These are phyloP conservation scores for Boletus insuetus DNA, from an alignment of 768 basidiomycete genomes.

Conservation along the genomic window DNA sequence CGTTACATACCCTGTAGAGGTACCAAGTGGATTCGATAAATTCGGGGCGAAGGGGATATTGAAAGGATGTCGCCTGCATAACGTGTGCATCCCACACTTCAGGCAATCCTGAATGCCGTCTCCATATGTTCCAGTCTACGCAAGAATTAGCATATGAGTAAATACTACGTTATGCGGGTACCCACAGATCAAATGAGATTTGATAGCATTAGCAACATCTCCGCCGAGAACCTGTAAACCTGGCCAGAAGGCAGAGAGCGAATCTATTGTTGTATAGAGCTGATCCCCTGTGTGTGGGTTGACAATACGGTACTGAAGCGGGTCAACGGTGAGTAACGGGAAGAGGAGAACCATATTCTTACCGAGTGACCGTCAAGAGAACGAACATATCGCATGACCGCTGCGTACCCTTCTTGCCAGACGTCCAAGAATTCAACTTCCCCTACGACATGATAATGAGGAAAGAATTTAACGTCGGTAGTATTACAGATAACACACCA, in stretches of 20 bases:
- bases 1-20: constrained; percentile 68
- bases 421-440: constrained; percentile 80
- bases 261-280: constrained; percentile 82
- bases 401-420: constrained; percentile 79
- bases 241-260: constrained; percentile 96
- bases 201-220: constrained; percentile 87
- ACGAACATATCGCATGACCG: constrained; percentile 83
- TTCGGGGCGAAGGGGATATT: constrained; percentile 85
- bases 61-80: constrained; percentile 66
- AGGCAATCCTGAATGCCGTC: constrained; percentile 80
- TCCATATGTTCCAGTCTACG: constrained; percentile 91
- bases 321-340: neutral
- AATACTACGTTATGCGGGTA: neutral
- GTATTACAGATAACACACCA: constrained; percentile 40
- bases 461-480: neutral
- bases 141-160: neutral
- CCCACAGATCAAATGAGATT: constrained; percentile 85
- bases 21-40: constrained; percentile 98
- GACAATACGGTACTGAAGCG: constrained; percentile 75
- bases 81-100: constrained; percentile 88
- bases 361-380: constrained; percentile 89
- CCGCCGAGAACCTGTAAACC: constrained; percentile 87
- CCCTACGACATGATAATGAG: constrained; percentile 38
- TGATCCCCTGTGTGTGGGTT: constrained; percentile 76
- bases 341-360: constrained; percentile 3